Percentiles rank a stretch among this genome's conserved stretches.
phyloP scores from a whole-genome alignment of 768 basidiomycete genomes.

The Rhodocollybia butyracea region DNA sequence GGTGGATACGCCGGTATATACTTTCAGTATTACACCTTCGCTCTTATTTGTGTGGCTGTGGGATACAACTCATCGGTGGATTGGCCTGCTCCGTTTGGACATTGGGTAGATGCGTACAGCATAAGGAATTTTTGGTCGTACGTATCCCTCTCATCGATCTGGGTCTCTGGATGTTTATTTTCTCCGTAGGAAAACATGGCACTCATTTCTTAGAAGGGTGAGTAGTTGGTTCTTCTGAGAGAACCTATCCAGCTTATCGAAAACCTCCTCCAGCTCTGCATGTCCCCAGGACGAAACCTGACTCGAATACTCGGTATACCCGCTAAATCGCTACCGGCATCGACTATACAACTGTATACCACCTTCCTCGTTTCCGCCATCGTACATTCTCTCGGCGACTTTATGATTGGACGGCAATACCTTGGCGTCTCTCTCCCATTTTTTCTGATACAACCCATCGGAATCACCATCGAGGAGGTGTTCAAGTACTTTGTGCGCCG shows the following conservation, averaged over 20 bases:
- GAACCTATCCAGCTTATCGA: not conserved
- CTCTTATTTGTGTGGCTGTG: not conserved
- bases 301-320: constrained; percentile 12
- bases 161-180: not conserved
- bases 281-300: constrained; percentile 16
- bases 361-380: constrained; percentile 26
- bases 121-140: constrained; percentile 29
- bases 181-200: constrained; percentile 21
- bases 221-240: not conserved
- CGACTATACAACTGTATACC: constrained; percentile 21
- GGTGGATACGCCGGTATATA: not conserved
- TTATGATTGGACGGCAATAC: constrained; percentile 16
- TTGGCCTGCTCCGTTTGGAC: constrained; percentile 27
- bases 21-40: not conserved
- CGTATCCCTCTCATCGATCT: not conserved
- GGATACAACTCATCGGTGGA: constrained; percentile 14
- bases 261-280: constrained; percentile 14
- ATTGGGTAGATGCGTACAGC: constrained; percentile 25
- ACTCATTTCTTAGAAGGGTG: constrained; percentile 23
- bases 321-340: constrained; percentile 18
- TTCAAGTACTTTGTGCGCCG: constrained; percentile 15
- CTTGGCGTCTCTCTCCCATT: constrained; percentile 21
- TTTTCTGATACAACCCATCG: constrained; percentile 26
- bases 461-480: constrained; percentile 26
- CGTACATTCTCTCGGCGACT: constrained; percentile 25